Evolutionary conservation across 225 moss, liverwort and hornwort species (phyloP), one percentile per base, ranked within the genome.

Genomic region (Sphagnum contortum): DNA sequence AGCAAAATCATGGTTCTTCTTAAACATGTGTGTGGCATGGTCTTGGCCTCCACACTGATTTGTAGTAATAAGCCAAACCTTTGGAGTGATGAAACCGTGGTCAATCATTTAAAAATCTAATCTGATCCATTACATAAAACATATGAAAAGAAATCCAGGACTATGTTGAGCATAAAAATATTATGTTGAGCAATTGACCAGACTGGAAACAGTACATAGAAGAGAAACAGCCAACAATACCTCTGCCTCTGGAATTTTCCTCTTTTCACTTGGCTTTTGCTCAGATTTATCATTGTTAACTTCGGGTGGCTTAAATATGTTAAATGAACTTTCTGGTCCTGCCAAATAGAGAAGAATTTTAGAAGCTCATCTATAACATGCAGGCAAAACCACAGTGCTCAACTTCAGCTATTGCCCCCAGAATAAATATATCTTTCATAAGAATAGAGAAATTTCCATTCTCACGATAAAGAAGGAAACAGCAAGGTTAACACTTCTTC

Each of bases 241-340:
- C 80, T 83, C 83, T 68, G 83, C 80, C 69, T 80, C 80, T 1
- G 80, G 77, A 6, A 83, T 10, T 13, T 64, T 68, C 48, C 72
- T 68, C 8, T 57, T 62, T 11, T 58, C 69, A 56, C 44, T 66
- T 76, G 69, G 55, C n/a, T 75, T 70, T 53, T 59, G 29, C 53
- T 57, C 56, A 14, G 58, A 49, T 50, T 68, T 60, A 62, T 47
- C 77, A 51, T 72, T 11, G 2, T 69, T 66, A 70, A 48, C 62
- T 70, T 12, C 72, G 50, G 68, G 8, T 7, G 44, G 75, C 70
- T 83, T 83, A 60, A 83, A 83, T 47, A 80, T 47, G 70, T 80
- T 83, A n/a, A 77, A 80, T 9, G 75, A 54, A 63, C 55, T 48
- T 62, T 62, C 72, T 57, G 72, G 60, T 14, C 74, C 83, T 80